Percentiles rank a stretch among this genome's conserved stretches.
These are phyloP conservation scores for Aspergillus versicolor DNA, from an alignment of 2,329 filamentous ascomycete genomes.

Conservation along the genomic window DNA sequence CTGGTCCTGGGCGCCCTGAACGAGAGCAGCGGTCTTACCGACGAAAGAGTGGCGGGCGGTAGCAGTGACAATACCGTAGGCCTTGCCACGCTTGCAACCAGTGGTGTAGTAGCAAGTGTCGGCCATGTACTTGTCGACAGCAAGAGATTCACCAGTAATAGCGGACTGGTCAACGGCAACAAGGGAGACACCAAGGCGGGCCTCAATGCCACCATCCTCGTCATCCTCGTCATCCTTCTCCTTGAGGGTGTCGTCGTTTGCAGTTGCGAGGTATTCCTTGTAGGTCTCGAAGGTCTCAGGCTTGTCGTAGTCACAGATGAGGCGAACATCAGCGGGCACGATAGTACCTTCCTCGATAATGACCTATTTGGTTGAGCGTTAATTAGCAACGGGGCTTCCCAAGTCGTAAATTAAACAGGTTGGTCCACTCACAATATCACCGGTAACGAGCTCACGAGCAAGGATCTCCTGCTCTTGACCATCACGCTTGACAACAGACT, in stretches of 20 bases:
- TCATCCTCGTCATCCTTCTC: constrained; percentile 60
- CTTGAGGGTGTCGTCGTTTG: constrained; percentile 60
- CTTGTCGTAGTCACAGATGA: constrained; percentile 71
- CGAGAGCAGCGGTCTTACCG: constrained; percentile 70
- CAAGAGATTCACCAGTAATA: constrained; percentile 77
- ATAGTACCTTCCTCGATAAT: constrained; percentile 71
- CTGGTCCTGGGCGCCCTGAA: constrained; percentile 72
- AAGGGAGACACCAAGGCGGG: constrained; percentile 63
- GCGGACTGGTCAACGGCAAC: constrained; percentile 75
- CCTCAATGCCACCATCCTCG: constrained; percentile 53
- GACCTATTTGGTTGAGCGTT: constrained; percentile 42
- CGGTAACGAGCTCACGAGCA: constrained; percentile 70
- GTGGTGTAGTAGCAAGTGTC: constrained; percentile 76
- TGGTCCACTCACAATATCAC: constrained; percentile 63
- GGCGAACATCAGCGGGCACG: constrained; percentile 66
- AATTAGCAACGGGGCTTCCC: constrained; percentile 1
- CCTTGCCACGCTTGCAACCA: constrained; percentile 77
- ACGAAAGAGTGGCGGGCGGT: constrained; percentile 73
- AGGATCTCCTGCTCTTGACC: constrained; percentile 68
- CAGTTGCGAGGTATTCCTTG: constrained; percentile 63
- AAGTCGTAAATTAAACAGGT: neutral
- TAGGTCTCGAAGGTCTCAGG: constrained; percentile 67
- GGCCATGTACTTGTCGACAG: constrained; percentile 62
- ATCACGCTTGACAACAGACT: constrained; percentile 66
- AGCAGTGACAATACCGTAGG: constrained; percentile 66